phyloP scores from a whole-genome alignment of 75 land plant genomes.

The Adiantum capillusveneris region DNA sequence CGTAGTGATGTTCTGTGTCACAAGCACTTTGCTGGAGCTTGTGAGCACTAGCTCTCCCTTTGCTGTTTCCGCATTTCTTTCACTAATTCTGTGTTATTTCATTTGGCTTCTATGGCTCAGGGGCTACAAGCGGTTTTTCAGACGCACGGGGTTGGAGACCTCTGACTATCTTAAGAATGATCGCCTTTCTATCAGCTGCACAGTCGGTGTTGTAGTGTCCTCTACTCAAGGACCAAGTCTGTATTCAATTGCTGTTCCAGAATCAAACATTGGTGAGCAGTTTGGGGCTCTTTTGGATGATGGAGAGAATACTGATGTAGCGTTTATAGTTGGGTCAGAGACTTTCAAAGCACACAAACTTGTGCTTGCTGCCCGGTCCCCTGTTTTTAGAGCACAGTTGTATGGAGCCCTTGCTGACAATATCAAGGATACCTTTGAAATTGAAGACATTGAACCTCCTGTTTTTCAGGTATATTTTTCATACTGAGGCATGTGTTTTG shows the following conservation, averaged over 20 bases:
- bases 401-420: slow-evolving; percentile 42
- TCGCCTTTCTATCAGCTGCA: slow-evolving; percentile 87
- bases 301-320: slow-evolving; percentile 74
- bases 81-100: no score
- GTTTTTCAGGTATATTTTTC: slow-evolving; percentile 62
- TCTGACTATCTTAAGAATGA: slow-evolving; percentile 91
- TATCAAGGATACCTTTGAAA: slow-evolving; percentile 37
- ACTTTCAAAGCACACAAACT: slow-evolving; percentile 81
- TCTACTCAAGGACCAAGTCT: slow-evolving; percentile 65
- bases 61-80: no score
- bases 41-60: no score
- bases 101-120: no score
- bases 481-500: no score
- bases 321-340: slow-evolving; percentile 73
- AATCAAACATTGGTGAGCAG: slow-evolving; percentile 82
- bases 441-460: slow-evolving; percentile 65
- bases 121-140: slow-evolving; percentile 97
- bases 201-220: slow-evolving; percentile 97
- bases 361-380: slow-evolving; percentile 87
- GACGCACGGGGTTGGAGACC: slow-evolving; percentile 66
- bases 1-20: no score
- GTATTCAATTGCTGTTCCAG: slow-evolving; percentile 69
- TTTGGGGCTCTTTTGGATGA: slow-evolving; percentile 78
- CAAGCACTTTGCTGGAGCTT: no score
- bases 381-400: slow-evolving; percentile 58